Percentiles rank a stretch among this genome's conserved stretches.
Conservation (phyloP, 163 green algal species). For the Chlorella variabilis region DNA sequence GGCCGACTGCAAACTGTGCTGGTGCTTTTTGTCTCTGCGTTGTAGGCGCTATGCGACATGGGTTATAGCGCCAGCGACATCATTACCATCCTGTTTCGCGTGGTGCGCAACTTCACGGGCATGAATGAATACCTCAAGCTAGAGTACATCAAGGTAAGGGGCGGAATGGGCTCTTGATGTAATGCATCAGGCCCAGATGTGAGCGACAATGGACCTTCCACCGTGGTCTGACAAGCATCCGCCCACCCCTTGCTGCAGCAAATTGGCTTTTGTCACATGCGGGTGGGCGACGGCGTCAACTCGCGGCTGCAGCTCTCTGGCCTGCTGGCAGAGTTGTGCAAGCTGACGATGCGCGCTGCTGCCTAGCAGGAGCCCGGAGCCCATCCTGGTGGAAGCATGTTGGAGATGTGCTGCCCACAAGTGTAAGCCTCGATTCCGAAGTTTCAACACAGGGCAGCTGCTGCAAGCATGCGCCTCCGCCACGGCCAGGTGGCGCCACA, state of each 20-base stretch:
- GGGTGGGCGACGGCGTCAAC: conserved; percentile 89
- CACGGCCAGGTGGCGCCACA: no score
- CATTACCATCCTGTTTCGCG: conserved; percentile 96
- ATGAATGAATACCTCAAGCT: conserved; percentile 97
- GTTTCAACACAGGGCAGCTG: no score
- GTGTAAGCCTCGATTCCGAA: no score
- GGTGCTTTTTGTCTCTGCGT: no score
- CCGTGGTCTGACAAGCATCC: no score
- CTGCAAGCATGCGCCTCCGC: no score
- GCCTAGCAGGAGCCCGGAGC: conserved; percentile 11
- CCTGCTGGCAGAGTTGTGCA: conserved; percentile 90
- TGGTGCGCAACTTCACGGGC: conserved; percentile 83
- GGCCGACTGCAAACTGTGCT: no score
- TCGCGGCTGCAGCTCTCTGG: conserved; percentile 89
- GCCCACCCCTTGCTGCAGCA: no score
- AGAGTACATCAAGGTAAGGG: conserved; percentile 91
- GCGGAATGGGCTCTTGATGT: background rate
- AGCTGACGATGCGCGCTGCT: conserved; percentile 35
- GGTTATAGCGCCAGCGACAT: conserved; percentile 95
- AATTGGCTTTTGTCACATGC: conserved; percentile 95
- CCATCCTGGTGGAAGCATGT: no score
- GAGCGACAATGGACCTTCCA: no score
- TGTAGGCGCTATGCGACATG: conserved; percentile 80
- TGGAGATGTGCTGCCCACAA: no score
- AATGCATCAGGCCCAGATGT: background rate